Evolutionary conservation across 768 basidiomycete species (phyloP).

Genomic region (Tricholoma sp.): DNA sequence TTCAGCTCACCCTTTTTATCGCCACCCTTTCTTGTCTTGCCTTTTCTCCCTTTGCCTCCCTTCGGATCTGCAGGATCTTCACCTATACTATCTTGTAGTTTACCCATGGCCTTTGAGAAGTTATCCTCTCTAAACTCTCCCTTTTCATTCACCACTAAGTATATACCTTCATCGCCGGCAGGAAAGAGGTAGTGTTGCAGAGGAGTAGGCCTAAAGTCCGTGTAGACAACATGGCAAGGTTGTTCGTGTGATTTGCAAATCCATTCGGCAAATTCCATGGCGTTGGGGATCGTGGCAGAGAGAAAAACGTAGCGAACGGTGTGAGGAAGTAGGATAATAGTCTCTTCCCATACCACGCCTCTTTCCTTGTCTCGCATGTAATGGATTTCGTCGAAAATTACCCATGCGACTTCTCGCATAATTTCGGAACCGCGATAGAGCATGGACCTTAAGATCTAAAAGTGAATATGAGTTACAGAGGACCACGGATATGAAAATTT

Average conservation of each 20-base stretch:
- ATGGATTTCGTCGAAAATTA: conserved; percentile 98
- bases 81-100: conserved; percentile 75
- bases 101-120: conserved; percentile 97
- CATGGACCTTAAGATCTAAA: conserved; percentile 96
- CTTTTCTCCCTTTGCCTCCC: conserved; percentile 83
- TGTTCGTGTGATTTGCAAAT: conserved; percentile 96
- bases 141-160: conserved; percentile 98
- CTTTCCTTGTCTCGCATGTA: conserved; percentile 99
- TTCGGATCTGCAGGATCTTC: conserved; percentile 90
- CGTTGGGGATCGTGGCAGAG: conserved; percentile 98
- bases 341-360: conserved; percentile 99
- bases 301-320: conserved; percentile 97
- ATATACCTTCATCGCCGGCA: conserved; percentile 93
- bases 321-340: conserved; percentile 95
- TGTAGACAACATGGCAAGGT: conserved; percentile 98
- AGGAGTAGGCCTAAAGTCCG: conserved; percentile 97
- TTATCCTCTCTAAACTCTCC: conserved; percentile 96
- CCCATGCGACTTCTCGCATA: conserved; percentile 99
- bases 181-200: conserved; percentile 98
- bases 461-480: neutral
- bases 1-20: conserved; percentile 71
- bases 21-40: conserved; percentile 92
- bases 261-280: conserved; percentile 99
- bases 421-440: conserved; percentile 97
- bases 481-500: neutral